These are phyloP conservation scores for Ceratocystis albifundus DNA, from an alignment of 2,329 filamentous ascomycete species.

Conservation along the genomic window DNA sequence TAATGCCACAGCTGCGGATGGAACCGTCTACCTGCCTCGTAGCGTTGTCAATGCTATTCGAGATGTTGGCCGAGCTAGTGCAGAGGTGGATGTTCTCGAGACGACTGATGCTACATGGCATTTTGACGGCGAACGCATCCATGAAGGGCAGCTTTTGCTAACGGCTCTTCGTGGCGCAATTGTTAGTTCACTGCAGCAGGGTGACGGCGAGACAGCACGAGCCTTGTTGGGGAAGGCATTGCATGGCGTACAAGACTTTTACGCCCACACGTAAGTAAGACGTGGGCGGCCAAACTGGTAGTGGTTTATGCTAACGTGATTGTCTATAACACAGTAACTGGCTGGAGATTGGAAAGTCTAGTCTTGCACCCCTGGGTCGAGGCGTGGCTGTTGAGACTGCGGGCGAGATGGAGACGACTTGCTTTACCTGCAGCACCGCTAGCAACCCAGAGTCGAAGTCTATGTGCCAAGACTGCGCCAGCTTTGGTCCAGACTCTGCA, in stretches of 20 bases:
- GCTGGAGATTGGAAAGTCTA: conserved; percentile 19
- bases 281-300: neutral
- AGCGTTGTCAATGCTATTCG: conserved; percentile 20
- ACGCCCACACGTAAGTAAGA: conserved; percentile 22
- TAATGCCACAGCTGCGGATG: neutral
- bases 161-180: conserved; percentile 16
- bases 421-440: conserved; percentile 4
- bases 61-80: conserved; percentile 19
- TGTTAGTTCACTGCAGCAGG: conserved; percentile 17
- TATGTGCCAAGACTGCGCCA: conserved; percentile 18
- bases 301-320: neutral
- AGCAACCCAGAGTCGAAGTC: neutral
- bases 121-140: conserved; percentile 22
- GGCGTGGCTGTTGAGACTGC: conserved; percentile 16
- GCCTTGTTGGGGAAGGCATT: conserved; percentile 22
- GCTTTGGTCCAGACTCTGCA: neutral
- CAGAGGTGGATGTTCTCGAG: conserved; percentile 19
- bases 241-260: conserved; percentile 24
- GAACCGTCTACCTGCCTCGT: conserved; percentile 15
- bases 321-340: conserved; percentile 14
- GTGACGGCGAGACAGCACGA: conserved; percentile 16
- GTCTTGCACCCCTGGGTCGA: conserved; percentile 18
- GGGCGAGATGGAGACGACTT: conserved; percentile 10
- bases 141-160: conserved; percentile 19
- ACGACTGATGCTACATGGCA: conserved; percentile 19